Base-by-base conservation (phyloP, 129 eudicot genomes). In the Tanacetum coccineum region DNA sequence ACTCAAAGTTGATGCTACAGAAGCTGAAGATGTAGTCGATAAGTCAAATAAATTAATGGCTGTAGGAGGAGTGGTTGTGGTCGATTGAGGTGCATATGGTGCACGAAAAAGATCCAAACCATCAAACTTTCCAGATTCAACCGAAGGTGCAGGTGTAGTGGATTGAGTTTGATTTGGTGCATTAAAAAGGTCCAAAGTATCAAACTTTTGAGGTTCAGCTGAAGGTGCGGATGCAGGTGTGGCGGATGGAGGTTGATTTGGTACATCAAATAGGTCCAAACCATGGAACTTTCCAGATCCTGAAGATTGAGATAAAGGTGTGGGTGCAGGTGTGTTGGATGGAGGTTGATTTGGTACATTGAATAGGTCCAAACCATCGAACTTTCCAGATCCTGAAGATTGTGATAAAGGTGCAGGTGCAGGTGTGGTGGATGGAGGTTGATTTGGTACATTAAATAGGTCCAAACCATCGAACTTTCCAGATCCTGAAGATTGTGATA, bases 121-220 rank as follows among this genome's bases (percentile, higher is more conserved):
- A 70, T 63, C 72, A 62, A 73, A 78, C 71, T 64, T 64, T 57
- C 59, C 68, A 47, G 86, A 54, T 10, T 64, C 65, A 18, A 71
- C 70, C 2, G 78, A 67, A 21, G 70, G 59, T 45, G 54, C 49
- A 9, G 85, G 66, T 46, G 80, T 60, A 57, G 73, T 71, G 28
- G 79, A 64, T 64, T 79, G 84, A 20, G 81, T 69, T 51, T 72
- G 75, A 71, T 61, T 72, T 57, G 86, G 86, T 74, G 68, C 75
- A 72, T 46, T 59, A 48, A 87, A 82, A 45, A 87, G 92, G 72
- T 87, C 89, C 80, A 86, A 53, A 50, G 82, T 82, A 73, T 60
- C 77, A 60, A 67, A 78, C 64, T 62, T 64, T 58, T 54, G 73
- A 15, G 84, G 60, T 10, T 64, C 50, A 13, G 66, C 64, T 42